These are phyloP conservation scores for Macroventuria anomochaeta DNA, from an alignment of 2,329 filamentous ascomycete species.

Conservation along the genomic window DNA sequence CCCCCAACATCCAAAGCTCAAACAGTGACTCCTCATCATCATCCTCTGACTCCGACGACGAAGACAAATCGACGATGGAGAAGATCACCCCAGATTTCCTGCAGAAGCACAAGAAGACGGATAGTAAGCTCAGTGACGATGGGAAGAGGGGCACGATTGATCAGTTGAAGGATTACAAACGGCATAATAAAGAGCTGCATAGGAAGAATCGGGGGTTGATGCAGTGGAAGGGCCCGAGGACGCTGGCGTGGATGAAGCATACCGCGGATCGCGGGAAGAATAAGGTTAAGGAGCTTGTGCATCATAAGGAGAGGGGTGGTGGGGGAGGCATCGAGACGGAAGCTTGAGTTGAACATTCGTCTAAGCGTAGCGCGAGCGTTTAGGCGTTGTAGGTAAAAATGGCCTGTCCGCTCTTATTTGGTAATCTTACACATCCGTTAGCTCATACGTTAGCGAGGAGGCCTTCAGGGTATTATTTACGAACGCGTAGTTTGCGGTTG, in stretches of 20 bases:
- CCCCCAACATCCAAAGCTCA: conserved; percentile 10
- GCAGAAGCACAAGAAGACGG: conserved; percentile 29
- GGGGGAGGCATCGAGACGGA: conserved; percentile 72
- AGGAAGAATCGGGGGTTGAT: conserved; percentile 71
- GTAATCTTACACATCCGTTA: neutral
- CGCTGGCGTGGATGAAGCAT: conserved; percentile 64
- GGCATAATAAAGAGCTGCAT: conserved; percentile 38
- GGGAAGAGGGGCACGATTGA: conserved; percentile 57
- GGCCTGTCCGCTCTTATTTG: neutral
- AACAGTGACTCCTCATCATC: conserved; percentile 39
- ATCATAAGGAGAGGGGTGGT: conserved; percentile 62
- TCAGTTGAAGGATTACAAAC: conserved; percentile 62
- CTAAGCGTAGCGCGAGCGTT: conserved; percentile 3
- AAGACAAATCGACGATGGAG: conserved; percentile 18
- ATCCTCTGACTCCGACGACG: conserved; percentile 30
- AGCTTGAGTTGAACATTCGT: conserved; percentile 53
- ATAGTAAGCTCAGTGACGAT: conserved; percentile 36
- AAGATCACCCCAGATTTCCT: conserved; percentile 36
- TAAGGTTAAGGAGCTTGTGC: conserved; percentile 57
- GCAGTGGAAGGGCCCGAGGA: conserved; percentile 71
- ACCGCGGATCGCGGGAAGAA: conserved; percentile 61
- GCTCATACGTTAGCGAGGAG: neutral
- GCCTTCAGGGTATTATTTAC: neutral
- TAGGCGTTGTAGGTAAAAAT: neutral
- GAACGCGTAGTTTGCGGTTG: neutral